phyloP scores from a whole-genome alignment of 257 asterid genomes.

The Mentha longifolia region DNA sequence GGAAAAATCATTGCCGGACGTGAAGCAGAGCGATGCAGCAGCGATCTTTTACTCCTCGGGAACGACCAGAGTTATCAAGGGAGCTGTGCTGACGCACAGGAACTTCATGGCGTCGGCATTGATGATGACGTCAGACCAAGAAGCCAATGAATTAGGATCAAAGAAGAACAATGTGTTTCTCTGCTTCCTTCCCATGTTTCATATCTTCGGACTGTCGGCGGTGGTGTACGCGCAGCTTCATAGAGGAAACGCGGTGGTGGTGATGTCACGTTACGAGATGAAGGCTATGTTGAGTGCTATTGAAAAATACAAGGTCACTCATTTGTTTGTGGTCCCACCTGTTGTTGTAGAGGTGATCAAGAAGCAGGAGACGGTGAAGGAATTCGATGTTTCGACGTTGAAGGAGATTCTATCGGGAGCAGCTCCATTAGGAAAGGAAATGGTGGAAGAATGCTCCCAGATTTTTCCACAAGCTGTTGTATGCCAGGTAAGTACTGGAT shows the following conservation, averaged over 20 bases:
- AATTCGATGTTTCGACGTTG: conserved; percentile 36
- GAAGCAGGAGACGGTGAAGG: conserved; percentile 38
- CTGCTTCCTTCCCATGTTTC: conserved; percentile 48
- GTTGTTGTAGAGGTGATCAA: conserved; percentile 34
- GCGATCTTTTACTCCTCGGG: conserved; percentile 49
- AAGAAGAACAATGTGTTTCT: conserved; percentile 28
- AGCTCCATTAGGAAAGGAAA: conserved; percentile 46
- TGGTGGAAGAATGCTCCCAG: conserved; percentile 41
- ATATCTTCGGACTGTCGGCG: conserved; percentile 36
- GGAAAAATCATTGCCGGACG: conserved; percentile 1
- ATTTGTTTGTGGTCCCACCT: conserved; percentile 42
- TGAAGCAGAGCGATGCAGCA: conserved; percentile 37
- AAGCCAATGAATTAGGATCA: neutral
- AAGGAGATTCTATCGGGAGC: conserved; percentile 49
- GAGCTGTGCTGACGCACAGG: conserved; percentile 43
- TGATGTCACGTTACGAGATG: conserved; percentile 38
- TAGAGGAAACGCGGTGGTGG: conserved; percentile 45
- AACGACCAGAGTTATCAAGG: conserved; percentile 44
- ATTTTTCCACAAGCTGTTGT: conserved; percentile 34
- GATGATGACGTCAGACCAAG: conserved; percentile 39
- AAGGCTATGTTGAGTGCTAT: conserved; percentile 38
- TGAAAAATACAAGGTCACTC: conserved; percentile 35
- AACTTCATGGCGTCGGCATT: conserved; percentile 43
- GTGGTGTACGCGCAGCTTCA: conserved; percentile 43
- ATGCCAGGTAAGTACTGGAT: conserved; percentile 40